phyloP scores from a whole-genome alignment of 805 yeast species.

The Yamadazyma akitaensis region DNA sequence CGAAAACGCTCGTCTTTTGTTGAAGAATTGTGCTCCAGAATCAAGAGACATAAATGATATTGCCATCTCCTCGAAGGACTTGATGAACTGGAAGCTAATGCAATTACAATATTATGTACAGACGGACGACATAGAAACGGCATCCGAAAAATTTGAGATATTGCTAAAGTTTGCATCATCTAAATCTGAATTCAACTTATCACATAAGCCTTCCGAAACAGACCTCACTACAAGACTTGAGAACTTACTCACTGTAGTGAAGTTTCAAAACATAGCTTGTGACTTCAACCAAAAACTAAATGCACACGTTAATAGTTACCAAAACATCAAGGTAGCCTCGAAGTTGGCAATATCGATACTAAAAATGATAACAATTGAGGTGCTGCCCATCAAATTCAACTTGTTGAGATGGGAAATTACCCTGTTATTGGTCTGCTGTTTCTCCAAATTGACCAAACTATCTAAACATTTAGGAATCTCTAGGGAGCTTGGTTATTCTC shows the following conservation, averaged over 20 bases:
- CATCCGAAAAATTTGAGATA: slow-evolving; percentile 21
- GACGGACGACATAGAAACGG: slow-evolving; percentile 17
- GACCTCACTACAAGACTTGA: slow-evolving; percentile 19
- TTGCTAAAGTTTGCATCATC: slow-evolving; percentile 21
- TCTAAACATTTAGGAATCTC: slow-evolving; percentile 51
- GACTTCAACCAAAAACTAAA: slow-evolving; percentile 16
- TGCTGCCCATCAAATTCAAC: neutral
- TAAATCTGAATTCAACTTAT: slow-evolving; percentile 25
- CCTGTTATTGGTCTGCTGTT: slow-evolving; percentile 32
- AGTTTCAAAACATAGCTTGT: slow-evolving; percentile 32
- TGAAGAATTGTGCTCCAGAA: neutral
- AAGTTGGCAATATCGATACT: slow-evolving; percentile 53
- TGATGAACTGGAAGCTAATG: slow-evolving; percentile 24
- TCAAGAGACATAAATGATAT: neutral
- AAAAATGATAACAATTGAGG: slow-evolving; percentile 23
- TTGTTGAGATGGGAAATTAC: slow-evolving; percentile 29
- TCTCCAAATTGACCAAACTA: slow-evolving; percentile 35
- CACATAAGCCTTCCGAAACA: neutral
- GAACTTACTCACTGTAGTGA: slow-evolving; percentile 30
- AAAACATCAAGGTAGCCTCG: slow-evolving; percentile 46
- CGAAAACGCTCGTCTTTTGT: neutral
- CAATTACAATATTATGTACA: slow-evolving; percentile 29
- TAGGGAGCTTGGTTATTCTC: slow-evolving; percentile 55
- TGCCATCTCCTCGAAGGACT: slow-evolving; percentile 6
- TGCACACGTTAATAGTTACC: slow-evolving; percentile 27